These are phyloP conservation scores for Leucosporidium scottii DNA, from an alignment of 768 basidiomycete genomes.

Conservation along the genomic window DNA sequence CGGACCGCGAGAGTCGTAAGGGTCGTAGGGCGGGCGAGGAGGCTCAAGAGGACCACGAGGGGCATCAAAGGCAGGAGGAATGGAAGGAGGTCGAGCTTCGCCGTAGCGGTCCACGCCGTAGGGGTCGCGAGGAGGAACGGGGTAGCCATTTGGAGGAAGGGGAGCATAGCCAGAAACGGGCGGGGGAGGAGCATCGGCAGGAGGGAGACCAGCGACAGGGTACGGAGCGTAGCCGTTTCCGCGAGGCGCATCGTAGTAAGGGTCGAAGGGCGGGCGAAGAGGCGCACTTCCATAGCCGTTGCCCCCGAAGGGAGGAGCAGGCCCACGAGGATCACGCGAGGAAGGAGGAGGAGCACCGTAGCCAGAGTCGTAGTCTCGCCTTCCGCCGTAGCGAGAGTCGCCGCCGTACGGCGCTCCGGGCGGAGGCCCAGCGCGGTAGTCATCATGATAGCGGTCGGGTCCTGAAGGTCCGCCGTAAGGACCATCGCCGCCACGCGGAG, in stretches of 20 bases:
- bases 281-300: background rate
- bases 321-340: background rate
- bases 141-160: slow-evolving; percentile 13
- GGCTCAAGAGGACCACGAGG: slow-evolving; percentile 15
- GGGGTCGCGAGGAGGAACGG: slow-evolving; percentile 8
- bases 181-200: background rate
- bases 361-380: slow-evolving; percentile 4
- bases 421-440: no score
- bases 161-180: slow-evolving; percentile 4
- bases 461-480: no score
- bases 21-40: slow-evolving; percentile 16
- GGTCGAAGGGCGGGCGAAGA: slow-evolving; percentile 25
- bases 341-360: slow-evolving; percentile 16
- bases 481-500: no score
- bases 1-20: slow-evolving; percentile 22
- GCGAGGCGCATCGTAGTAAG: slow-evolving; percentile 24
- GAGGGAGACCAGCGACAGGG: background rate
- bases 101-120: slow-evolving; percentile 14
- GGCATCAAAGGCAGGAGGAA: slow-evolving; percentile 21
- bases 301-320: slow-evolving; percentile 10
- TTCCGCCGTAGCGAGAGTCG: slow-evolving; percentile 3
- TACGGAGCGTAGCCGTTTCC: slow-evolving; percentile 9
- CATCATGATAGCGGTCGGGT: no score
- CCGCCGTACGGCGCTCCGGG: background rate
- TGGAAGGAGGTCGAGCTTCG: slow-evolving; percentile 17